Evolutionary conservation across 176 grass and related monocot genomes (phyloP), one percentile per base, ranked within the genome.

Genomic region (Cocos nucifera): DNA sequence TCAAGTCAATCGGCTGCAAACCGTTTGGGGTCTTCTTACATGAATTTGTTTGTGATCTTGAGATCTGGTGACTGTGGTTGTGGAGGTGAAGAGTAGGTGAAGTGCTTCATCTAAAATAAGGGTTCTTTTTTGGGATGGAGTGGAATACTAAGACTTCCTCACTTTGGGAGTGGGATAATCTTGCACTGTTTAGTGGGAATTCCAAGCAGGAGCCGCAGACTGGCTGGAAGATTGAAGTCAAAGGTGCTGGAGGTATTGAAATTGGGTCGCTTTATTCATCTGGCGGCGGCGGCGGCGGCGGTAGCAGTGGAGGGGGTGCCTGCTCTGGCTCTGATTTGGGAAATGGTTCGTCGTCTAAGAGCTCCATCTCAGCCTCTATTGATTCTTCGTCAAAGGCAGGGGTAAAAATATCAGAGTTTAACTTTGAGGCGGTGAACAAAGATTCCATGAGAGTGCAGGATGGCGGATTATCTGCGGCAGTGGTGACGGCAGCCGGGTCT

Each of bases 131-230:
- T 19, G 59, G n/a, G 63, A 86, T 86, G 83, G 83, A 78, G 50
- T 87, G 77, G 80, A 84, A 82, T 29, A 66, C 87, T 18, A 86
- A 81, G 30, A 62, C 73, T 55, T 63, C 65, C 35, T 52, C 78
- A 21, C 78, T 98, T 48, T 98, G 93, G 93, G 93, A 98, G 66
- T 98, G 93, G 93, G 87, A 73, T 70, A 77, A 73, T 39, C 58
- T 53, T 0, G 53, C 72, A 12, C 22, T 58, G 19, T 69, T 59
- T 39, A 53, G 26, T 17, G 52, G 27, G 17, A 56, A 39, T 20
- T 68, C 21, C 53, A 68, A 56, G 65, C 15, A 17, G 21, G 44
- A 65, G 16, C 35, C 8, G 35, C 35, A 44, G 35, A 44, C 35
- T 3, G 35, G 9, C 35, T 44, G 35, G 35, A 44, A 44, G 35